phyloP scores from a whole-genome alignment of 352 stramenopile genomes.

The Sclerospora graminicola region DNA sequence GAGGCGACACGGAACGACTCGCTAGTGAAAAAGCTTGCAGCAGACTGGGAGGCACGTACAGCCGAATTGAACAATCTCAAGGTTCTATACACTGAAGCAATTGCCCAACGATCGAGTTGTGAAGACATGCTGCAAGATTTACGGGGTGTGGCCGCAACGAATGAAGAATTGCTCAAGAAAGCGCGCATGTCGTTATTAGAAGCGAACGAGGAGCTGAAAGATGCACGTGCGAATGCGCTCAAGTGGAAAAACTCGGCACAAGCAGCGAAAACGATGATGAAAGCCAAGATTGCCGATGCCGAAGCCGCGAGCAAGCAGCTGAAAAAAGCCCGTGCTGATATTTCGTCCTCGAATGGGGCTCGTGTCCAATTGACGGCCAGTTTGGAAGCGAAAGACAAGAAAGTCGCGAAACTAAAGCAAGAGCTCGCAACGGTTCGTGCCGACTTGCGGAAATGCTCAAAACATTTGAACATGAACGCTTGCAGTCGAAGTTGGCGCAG shows the following conservation, averaged over 20 bases:
- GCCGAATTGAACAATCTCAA: conserved; percentile 22
- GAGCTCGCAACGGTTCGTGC: conserved; percentile 43
- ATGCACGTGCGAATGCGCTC: conserved; percentile 40
- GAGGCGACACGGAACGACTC: conserved; percentile 16
- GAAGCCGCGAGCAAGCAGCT: conserved; percentile 63
- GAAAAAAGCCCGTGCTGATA: conserved; percentile 33
- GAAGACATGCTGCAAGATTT: conserved; percentile 34
- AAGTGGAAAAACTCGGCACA: conserved; percentile 73
- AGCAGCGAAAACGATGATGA: conserved; percentile 43
- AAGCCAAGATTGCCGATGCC: conserved; percentile 54
- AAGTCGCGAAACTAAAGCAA: conserved; percentile 44
- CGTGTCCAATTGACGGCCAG: conserved; percentile 41
- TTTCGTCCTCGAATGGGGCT: conserved; percentile 29
- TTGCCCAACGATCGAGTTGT: conserved; percentile 16
- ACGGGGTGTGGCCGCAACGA: conserved; percentile 24
- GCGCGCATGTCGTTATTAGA: conserved; percentile 51
- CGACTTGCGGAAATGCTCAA: conserved; percentile 15
- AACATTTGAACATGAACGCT: conserved; percentile 14
- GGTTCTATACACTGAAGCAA: conserved; percentile 24
- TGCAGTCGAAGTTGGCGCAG: conserved; percentile 26
- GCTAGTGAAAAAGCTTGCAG: conserved; percentile 27
- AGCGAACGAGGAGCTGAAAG: conserved; percentile 69
- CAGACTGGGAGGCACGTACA: conserved; percentile 26
- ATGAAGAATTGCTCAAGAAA: conserved; percentile 68
- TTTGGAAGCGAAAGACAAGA: conserved; percentile 62